A percentile compares a stretch with the other conserved stretches of the same genome.
Evolutionary conservation across 371 early-diverging fungal species (phyloP).

Genomic region (Capillidium rhysosporum): DNA sequence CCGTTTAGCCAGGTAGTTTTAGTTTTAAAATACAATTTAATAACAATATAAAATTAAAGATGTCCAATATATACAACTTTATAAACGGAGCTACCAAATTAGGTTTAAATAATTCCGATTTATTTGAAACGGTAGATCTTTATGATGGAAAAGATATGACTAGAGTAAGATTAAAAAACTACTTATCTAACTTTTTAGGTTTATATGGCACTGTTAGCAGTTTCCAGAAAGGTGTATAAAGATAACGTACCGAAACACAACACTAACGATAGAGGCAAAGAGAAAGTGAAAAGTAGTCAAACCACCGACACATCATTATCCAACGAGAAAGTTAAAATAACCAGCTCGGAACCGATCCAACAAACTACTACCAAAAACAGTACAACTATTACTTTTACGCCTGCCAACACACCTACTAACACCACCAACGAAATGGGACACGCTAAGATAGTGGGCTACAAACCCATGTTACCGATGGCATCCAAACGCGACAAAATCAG

Average conservation of each 20-base stretch:
- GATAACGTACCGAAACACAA: not conserved
- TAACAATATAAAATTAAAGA: conserved; percentile 18
- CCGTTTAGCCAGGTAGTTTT: conserved; percentile 48
- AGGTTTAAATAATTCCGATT: conserved; percentile 49
- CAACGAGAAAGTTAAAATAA: not conserved
- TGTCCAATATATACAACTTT: conserved; percentile 60
- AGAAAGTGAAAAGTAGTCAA: not conserved
- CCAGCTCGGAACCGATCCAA: not conserved
- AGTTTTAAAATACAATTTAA: conserved; percentile 2
- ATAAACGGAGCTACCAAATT: conserved; percentile 32
- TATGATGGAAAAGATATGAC: conserved; percentile 75
- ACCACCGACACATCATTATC: not conserved
- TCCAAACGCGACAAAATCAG: too few relatives aligned
- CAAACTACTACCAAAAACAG: too few relatives aligned
- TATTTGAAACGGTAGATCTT: conserved; percentile 83
- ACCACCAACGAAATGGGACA: too few relatives aligned
- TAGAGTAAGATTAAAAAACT: conserved; percentile 22
- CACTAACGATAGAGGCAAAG: not conserved
- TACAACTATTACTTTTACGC: too few relatives aligned
- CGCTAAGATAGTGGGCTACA: too few relatives aligned
- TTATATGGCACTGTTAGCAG: not conserved
- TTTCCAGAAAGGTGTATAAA: not conserved
- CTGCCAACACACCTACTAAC: too few relatives aligned
- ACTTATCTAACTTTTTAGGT: not conserved
- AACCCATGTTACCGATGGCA: too few relatives aligned